Evolutionary conservation across 1,139 yeast species (phyloP), one percentile per base, ranked within the genome.

Genomic region (Pichia cactophila): DNA sequence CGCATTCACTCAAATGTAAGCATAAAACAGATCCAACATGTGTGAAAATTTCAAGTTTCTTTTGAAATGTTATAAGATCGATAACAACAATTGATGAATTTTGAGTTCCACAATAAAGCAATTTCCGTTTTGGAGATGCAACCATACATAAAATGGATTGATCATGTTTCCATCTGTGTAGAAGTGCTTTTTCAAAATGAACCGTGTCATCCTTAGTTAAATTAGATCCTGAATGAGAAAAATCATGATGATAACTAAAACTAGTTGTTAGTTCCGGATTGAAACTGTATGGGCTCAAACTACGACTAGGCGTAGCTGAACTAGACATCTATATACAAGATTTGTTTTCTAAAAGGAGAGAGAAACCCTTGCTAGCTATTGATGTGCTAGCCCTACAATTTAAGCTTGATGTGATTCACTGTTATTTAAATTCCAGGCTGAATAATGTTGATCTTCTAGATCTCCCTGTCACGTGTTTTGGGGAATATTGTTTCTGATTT

Each of bases 21-120:
- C 90, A 83, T 44, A 89, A 71, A 7, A 92, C 86, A 20, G 95
- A 81, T 1, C 67, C 65, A 0, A 80, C 72, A 62, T 86, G 89
- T 16, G 85, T 87, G 12, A 66, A 66, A 12, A 77, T 61, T 35
- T 71, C 71, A 40, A 68, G 69, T 47, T 71, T 72, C 52, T 74
- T 63, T 44, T 81, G 80, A 62, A 77, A 90, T 1, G 84, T 80
- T n/a, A 67, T 67, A 53, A 86, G 69, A 59, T 87, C 90, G 60
- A 77, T 83, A 1, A 87, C 81, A 41, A 87, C 67, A 45, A 92
- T 84, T 58, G 78, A 78, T n/a, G 95, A 86, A 59, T 85, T 86
- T 59, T 90, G 96, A 1, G 97, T 87, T n/a, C 98, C 98, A 51
- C 96, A 94, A 63, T 86, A 86, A 17, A 92, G 61, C 41, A 82